Conservation (phyloP, 495 filamentous ascomycete species). For the Neurospora terricola region DNA sequence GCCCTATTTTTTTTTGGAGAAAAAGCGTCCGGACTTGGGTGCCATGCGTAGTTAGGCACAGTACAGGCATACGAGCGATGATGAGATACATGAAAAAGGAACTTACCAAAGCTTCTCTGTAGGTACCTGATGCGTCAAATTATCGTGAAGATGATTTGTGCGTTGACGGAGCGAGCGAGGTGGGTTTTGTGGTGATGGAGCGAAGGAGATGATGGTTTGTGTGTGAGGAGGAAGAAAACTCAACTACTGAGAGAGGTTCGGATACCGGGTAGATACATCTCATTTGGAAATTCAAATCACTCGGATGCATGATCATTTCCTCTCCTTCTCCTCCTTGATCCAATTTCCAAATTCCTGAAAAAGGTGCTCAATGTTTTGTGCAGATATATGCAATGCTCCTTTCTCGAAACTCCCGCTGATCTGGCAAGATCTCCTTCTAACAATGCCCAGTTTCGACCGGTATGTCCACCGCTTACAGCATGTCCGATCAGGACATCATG, state of each 20-base stretch:
- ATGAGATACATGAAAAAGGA: neutral
- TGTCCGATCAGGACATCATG: too few relatives aligned
- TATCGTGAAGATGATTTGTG: neutral
- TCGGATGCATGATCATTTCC: too few relatives aligned
- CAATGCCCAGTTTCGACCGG: too few relatives aligned
- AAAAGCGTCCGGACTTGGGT: neutral
- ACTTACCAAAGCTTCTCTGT: neutral
- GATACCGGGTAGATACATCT: neutral
- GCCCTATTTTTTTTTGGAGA: neutral
- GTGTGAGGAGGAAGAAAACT: neutral
- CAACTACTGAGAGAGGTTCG: neutral
- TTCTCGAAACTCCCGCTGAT: too few relatives aligned
- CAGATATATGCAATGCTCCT: too few relatives aligned
- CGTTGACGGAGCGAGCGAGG: neutral
- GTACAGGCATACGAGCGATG: neutral
- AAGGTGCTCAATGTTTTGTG: too few relatives aligned
- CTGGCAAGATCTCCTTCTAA: too few relatives aligned
- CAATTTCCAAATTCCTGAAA: too few relatives aligned
- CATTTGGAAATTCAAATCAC: too few relatives aligned
- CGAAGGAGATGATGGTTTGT: neutral
- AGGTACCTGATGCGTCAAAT: neutral
- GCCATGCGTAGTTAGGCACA: neutral
- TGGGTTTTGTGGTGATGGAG: fast-evolving
- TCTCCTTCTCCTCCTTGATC: too few relatives aligned
- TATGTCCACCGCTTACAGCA: too few relatives aligned